These are phyloP conservation scores for Lasiosphaeriaceae sp. DNA, from an alignment of 495 filamentous ascomycete genomes.

Conservation along the genomic window DNA sequence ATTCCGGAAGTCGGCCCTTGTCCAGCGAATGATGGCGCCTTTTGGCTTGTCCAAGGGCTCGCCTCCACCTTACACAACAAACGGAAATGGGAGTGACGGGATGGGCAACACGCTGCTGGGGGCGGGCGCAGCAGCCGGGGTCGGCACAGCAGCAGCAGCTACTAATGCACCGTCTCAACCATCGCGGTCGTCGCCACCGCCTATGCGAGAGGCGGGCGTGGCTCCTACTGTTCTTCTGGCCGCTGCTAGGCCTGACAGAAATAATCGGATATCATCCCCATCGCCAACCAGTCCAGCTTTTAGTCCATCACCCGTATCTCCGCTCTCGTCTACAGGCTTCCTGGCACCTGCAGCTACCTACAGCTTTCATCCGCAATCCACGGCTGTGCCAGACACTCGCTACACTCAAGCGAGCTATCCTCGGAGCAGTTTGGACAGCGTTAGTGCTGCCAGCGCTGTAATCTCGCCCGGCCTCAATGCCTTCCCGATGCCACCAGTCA, in stretches of 20 bases:
- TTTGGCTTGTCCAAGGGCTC: background rate
- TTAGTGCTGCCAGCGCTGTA: conserved; percentile 12
- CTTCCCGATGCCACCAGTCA: conserved; percentile 16
- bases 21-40: conserved; percentile 7
- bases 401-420: background rate
- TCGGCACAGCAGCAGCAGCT: background rate
- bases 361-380: background rate
- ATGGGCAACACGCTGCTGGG: conserved; percentile 10
- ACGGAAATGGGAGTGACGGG: background rate
- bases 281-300: conserved; percentile 6
- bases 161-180: background rate
- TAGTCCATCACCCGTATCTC: conserved; percentile 11
- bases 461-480: conserved; percentile 14
- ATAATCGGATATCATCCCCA: conserved; percentile 3
- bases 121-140: background rate
- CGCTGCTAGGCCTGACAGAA: background rate
- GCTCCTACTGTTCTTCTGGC: background rate
- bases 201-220: conserved; percentile 5
- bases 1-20: conserved; percentile 4
- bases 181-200: background rate
- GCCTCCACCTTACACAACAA: background rate
- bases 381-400: background rate
- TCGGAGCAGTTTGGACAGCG: conserved; percentile 10
- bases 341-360: background rate
- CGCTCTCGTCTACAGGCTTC: background rate